phyloP scores from a whole-genome alignment of 2,329 filamentous ascomycete genomes.

The Claviceps humidiphila region DNA sequence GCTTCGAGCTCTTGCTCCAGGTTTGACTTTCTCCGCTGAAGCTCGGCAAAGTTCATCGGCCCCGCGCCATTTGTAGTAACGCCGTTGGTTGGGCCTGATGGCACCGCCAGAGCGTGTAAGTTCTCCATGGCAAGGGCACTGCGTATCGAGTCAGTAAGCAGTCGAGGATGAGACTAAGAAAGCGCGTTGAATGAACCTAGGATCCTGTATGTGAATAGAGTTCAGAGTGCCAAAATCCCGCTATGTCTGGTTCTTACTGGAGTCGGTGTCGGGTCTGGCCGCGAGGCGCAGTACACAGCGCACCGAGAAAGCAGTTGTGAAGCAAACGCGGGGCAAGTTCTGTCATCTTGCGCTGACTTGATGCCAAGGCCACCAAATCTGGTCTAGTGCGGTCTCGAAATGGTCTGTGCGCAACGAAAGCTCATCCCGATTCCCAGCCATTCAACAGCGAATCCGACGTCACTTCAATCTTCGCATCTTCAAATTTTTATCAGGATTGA shows the following conservation, averaged over 20 bases:
- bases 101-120: constrained; percentile 44
- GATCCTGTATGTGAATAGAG: background rate
- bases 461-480: background rate
- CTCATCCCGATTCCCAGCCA: constrained; percentile 3
- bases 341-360: too few species aligned
- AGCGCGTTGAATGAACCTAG: background rate
- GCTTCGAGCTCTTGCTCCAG: constrained; percentile 80
- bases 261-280: background rate
- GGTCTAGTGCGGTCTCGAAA: background rate
- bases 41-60: constrained; percentile 60
- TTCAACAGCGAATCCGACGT: constrained; percentile 7
- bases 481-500: background rate
- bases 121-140: constrained; percentile 31
- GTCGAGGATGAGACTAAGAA: background rate
- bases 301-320: background rate
- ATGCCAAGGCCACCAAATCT: too few species aligned
- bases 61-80: constrained; percentile 45
- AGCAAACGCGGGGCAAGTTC: background rate
- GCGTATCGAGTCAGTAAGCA: background rate
- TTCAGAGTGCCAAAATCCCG: background rate
- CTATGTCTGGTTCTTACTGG: background rate
- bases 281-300: background rate
- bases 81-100: constrained; percentile 62
- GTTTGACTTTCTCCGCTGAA: constrained; percentile 72
- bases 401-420: constrained; percentile 2